Evolutionary conservation across 768 basidiomycete genomes (phyloP), one percentile per base, ranked within the genome.

Genomic region (Trametes gibbosa): DNA sequence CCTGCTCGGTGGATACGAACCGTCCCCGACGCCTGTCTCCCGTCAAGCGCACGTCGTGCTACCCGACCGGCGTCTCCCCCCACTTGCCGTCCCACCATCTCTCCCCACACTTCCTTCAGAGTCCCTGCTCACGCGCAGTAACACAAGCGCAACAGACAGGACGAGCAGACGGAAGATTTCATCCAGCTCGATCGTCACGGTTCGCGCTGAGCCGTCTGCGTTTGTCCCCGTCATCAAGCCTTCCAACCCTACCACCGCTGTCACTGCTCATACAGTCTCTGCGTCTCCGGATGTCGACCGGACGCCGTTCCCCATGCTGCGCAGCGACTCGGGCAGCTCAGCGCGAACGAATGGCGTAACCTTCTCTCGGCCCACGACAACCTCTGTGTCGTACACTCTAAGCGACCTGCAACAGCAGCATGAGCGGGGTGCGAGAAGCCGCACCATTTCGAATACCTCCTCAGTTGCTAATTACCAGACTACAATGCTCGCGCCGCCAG

Each of bases 201-300:
- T 82, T 34, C 80, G 84, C n/a, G 70, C 64, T 72, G 72, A 50
- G 55, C 69, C 48, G 58, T 69, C 54, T 50, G 66, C 79, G 16
- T 72, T 77, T n/a, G 80, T 82, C 48, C 77, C 83, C 10, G 65
- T 78, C 8, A 68, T 85, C 35, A 83, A 81, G 2, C 81, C 81
- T 0, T 79, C 83, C 0, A 82, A 78, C 56, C 76, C 85, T 1
- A 89, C 88, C 37, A 90, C 87, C 17, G 85, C 85, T 16, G 55
- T 90, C 13, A 87, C 86, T 1, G 70, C 82, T 0, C 84, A 86
- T 62, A 89, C 85, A 0, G 86, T 84, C 5, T 82, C 83, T 4
- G 80, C 78, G 8, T 59, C 64, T 8, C 55, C 51, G 76, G 29
- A 73, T 7, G 35, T 35, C 5, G 27, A 19, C 21, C 43, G 50